Base-by-base conservation (phyloP, 2,329 filamentous ascomycete species). In the Arthrinium puccinioides region DNA sequence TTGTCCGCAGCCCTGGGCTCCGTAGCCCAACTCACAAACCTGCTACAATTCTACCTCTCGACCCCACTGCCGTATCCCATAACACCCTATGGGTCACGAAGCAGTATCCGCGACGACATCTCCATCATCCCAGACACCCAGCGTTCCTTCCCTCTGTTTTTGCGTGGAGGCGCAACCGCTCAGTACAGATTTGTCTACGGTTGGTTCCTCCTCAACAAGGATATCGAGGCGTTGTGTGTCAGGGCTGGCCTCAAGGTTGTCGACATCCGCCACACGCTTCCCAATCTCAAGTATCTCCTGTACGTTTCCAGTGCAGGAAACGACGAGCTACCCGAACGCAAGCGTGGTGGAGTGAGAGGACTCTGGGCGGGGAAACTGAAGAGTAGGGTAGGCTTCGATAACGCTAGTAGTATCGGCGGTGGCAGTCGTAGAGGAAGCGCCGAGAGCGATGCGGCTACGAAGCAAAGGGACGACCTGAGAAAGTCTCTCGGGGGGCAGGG, bases 201-300 rank as follows among this genome's bases (percentile, higher is more conserved):
- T 9, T 92, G 95, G 55, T 98, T 97, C 52, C 67, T 97, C n/a
- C 72, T 98, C 11, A 97, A 97, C 65, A 96, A 97, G 62, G 70
- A 97, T 54, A 89, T 98, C 39, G 89, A 97, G 50, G 62, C 70
- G 0, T 64, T 82, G 4, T 81, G 77, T 42, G 63, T 67, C 4
- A 68, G 71, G 1, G 80, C 88, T 46, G 83, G 83, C 0, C 66
- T 96, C 10, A 80, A 82, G 32, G 81, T 94, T 1, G 74, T 96
- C 44, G 92, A 98, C 53, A 87, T 96, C 14, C 76, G 92, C 5
- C 87, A 97, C 49, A 94, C 90, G 0, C 65, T 97, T 6, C 88
- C 90, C 2, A 98, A 98, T 54, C 67, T 98, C 9, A 94, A 95
- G 57, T 96, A 95, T 50, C 66, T 97, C 13, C 67, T 97, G 2